A percentile compares a stretch with the other conserved stretches of the same genome.
phyloP scores from a whole-genome alignment of 352 stramenopile genomes.

The Phytophthora melonis region DNA sequence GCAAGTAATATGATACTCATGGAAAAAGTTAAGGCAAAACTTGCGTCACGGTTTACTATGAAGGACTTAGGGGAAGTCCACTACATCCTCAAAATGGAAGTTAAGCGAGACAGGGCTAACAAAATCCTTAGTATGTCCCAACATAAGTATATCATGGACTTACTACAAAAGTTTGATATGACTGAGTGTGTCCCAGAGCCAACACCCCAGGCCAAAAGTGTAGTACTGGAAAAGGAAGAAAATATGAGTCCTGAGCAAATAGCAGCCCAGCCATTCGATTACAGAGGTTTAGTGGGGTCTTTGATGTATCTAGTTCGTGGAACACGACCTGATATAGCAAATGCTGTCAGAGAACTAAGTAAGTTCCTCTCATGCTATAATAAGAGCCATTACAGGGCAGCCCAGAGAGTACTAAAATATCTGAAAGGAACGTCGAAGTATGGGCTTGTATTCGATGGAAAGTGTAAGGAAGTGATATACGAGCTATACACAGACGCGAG shows the following conservation, averaged over 20 bases:
- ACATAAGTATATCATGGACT: constrained; percentile 17
- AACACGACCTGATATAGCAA: background rate
- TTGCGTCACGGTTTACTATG: constrained; percentile 8
- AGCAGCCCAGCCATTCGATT: constrained; percentile 15
- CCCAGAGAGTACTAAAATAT: too few species aligned
- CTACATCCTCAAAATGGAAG: constrained; percentile 2
- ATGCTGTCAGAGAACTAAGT: background rate
- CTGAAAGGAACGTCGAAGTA: background rate
- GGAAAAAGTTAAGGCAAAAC: constrained; percentile 13
- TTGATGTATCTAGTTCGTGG: background rate
- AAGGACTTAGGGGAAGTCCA: constrained; percentile 4
- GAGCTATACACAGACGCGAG: constrained; percentile 22
- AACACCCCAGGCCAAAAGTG: background rate
- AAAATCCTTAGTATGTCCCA: constrained; percentile 14
- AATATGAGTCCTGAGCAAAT: constrained; percentile 9
- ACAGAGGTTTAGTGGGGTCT: constrained; percentile 11
- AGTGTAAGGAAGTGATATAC: constrained; percentile 9
- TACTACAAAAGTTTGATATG: constrained; percentile 14
- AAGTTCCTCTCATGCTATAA: background rate
- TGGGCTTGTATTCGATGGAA: constrained; percentile 14
- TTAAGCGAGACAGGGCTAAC: constrained; percentile 4
- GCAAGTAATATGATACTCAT: constrained; percentile 5
- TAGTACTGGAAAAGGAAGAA: background rate
- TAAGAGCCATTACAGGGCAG: background rate
- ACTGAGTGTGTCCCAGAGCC: background rate